These are phyloP conservation scores for Prunus mume DNA, from an alignment of 306 rosid genomes.

Conservation along the genomic window DNA sequence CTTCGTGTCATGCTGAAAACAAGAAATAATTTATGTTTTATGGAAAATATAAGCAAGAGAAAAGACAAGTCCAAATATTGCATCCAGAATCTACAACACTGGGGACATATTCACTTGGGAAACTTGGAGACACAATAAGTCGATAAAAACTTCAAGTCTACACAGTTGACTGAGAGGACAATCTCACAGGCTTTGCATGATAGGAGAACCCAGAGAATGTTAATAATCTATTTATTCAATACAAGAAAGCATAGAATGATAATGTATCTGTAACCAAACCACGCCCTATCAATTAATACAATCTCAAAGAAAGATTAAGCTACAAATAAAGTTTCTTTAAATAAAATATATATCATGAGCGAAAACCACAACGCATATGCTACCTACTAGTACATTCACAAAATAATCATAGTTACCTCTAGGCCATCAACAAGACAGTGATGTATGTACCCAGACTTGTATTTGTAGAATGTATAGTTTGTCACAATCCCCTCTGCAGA, in stretches of 20 bases:
- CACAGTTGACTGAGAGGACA: neutral
- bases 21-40: neutral
- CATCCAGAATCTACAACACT: neutral
- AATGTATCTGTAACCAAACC: too few relatives aligned
- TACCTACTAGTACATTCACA: neutral
- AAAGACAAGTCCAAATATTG: neutral
- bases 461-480: constrained; percentile 74
- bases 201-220: neutral
- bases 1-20: constrained; percentile 68
- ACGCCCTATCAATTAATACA: too few relatives aligned
- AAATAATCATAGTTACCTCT: constrained; percentile 47
- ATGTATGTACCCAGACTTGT: constrained; percentile 87
- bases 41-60: neutral
- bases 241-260: too few relatives aligned
- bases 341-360: neutral
- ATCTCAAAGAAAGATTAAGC: too few relatives aligned
- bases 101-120: neutral
- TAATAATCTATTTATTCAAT: too few relatives aligned
- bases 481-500: constrained; percentile 51
- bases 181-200: neutral
- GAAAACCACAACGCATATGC: neutral
- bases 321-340: too few relatives aligned
- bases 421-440: constrained; percentile 80
- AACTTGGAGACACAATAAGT: neutral
- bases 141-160: neutral